Base-by-base conservation (phyloP, 139 green algal species). In the Tetraselmis striata region DNA sequence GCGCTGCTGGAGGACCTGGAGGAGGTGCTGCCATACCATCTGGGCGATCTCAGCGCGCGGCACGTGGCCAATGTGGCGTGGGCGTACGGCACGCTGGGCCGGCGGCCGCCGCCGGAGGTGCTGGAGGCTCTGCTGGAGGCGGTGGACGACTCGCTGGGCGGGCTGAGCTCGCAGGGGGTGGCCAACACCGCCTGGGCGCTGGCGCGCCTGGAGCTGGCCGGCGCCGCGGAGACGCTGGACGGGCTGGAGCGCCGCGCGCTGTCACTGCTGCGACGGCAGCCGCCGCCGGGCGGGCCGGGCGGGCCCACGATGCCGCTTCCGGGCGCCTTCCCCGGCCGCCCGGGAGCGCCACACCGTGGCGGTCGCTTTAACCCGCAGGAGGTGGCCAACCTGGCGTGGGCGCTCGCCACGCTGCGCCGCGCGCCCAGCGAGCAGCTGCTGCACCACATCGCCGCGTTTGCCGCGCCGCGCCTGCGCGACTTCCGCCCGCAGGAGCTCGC, bases 361-460 rank as follows among this genome's bases (percentile, higher is more conserved):
- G n/a, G n/a, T n/a, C n/a, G n/a, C 18, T 67, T 67, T 67, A 67
- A 67, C 45, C 45, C 45, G 45, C 45, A 67, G 18, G 45, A 67
- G 45, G 45, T 85, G 0, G 83, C 85, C 77, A 89, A 89, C 82
- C 67, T 81, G 28, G 75, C 87, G 23, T 90, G 86, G 86, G 86
- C 79, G 0, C 79, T 90, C 11, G 81, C 81, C 45, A 78, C 78
- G 27, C 86, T 90, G 23, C 81, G 83, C 23, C 87, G 84, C 84
- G 31, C 75, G 24, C 86, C 84, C 30, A 75, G 75, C 29, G 76
- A 83, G 1, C 29, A 31, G 1, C 58, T 84, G 23, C 77, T 84
- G n/a, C 82, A 86, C 67, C 75, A 83, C 32, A 83, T 85, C 77
- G 30, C 87, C 1, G 84, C 85, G 23, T 67, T 82, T n/a, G 29